Conservation (phyloP, 768 basidiomycete species). For the Sporobolomyces roseus region DNA sequence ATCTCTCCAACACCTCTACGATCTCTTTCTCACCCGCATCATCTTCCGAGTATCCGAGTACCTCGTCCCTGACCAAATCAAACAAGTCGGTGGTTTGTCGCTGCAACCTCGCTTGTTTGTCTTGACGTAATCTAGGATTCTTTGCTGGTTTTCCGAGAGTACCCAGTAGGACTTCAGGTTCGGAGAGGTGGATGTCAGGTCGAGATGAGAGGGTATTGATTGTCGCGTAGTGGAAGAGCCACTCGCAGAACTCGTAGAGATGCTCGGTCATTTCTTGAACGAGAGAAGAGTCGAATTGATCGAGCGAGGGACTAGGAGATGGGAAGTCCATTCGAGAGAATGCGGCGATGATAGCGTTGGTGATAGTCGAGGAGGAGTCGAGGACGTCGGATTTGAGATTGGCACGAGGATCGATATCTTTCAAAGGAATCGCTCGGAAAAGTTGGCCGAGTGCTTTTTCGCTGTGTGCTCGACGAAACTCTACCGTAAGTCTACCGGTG, state of each 20-base stretch:
- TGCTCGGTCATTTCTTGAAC: not conserved
- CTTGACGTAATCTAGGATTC: not conserved
- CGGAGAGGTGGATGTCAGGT: conserved; percentile 18
- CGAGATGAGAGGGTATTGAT: conserved; percentile 17
- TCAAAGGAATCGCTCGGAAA: conserved; percentile 24
- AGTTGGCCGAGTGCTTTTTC: conserved; percentile 22
- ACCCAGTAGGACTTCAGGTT: conserved; percentile 14
- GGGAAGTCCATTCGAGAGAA: not conserved
- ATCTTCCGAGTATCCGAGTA: not conserved
- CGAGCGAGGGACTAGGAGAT: not conserved
- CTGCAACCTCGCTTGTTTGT: conserved; percentile 6
- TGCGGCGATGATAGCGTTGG: not conserved
- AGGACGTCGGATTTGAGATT: not conserved
- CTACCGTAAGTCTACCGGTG: too few relatives aligned
- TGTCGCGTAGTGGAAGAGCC: not conserved
- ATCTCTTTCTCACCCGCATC: not conserved
- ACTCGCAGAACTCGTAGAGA: not conserved
- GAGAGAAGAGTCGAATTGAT: not conserved
- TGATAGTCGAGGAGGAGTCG: conserved; percentile 9
- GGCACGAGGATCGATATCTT: not conserved
- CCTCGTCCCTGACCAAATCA: not conserved
- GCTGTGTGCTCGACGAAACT: not conserved
- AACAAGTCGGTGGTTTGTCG: conserved; percentile 7
- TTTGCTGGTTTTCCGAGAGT: conserved; percentile 10
- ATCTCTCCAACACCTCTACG: not conserved